Evolutionary conservation across 306 rosid species (phyloP).

Genomic region (Cucurbita moschata): DNA sequence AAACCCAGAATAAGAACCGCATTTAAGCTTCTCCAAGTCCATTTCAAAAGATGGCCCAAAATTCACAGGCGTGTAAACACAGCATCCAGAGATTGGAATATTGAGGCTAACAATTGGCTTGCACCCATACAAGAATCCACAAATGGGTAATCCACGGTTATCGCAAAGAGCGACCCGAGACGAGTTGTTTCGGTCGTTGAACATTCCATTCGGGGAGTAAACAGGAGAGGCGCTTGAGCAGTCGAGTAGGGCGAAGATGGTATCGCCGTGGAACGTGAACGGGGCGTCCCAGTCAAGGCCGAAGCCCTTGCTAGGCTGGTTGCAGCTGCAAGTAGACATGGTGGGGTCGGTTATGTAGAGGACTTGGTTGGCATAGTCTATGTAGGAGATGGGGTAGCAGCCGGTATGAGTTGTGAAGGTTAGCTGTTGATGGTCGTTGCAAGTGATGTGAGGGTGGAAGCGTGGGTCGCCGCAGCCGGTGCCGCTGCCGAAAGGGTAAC

Average conservation of each 20-base stretch:
- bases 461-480: slow-evolving; percentile 60
- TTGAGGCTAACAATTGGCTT: slow-evolving; percentile 41
- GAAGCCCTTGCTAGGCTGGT: slow-evolving; percentile 53
- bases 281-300: slow-evolving; percentile 68
- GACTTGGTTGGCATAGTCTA: slow-evolving; percentile 48
- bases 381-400: slow-evolving; percentile 43
- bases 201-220: slow-evolving; percentile 14
- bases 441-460: slow-evolving; percentile 45
- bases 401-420: slow-evolving; percentile 68
- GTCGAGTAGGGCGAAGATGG: slow-evolving; percentile 49
- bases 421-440: slow-evolving; percentile 31
- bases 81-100: slow-evolving; percentile 54
- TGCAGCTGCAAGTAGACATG: slow-evolving; percentile 70
- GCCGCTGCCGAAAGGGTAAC: slow-evolving; percentile 59
- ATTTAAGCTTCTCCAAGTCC: slow-evolving; percentile 69
- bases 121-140: slow-evolving; percentile 51
- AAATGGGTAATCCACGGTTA: slow-evolving; percentile 36
- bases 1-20: slow-evolving; percentile 64
- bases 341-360: slow-evolving; percentile 64
- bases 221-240: slow-evolving; percentile 43
- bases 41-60: slow-evolving; percentile 69
- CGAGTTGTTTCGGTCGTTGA: slow-evolving; percentile 21
- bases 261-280: slow-evolving; percentile 40
- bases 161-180: slow-evolving; percentile 44
- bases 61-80: slow-evolving; percentile 71